Evolutionary conservation across 805 yeast genomes (phyloP).

Genomic region (Dipodascus albidus): DNA sequence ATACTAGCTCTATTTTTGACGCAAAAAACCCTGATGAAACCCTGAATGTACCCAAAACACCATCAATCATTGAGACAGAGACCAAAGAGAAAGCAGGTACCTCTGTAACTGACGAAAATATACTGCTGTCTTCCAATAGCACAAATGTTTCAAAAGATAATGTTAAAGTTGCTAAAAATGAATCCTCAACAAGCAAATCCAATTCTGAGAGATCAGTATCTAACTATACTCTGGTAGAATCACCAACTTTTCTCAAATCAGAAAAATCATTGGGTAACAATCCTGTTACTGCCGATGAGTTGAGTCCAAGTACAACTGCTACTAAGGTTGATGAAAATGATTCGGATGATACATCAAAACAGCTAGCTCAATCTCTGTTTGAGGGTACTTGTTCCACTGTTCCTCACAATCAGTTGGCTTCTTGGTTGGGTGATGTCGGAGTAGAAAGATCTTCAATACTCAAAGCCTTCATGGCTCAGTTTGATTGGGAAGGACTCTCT

Average conservation of each 20-base stretch:
- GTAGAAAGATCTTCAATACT: slow-evolving; percentile 12
- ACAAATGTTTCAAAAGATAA: no score
- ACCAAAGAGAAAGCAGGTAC: no score
- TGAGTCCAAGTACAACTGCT: not conserved
- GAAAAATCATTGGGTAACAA: no score
- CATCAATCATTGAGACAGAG: no score
- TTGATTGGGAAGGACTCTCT: slow-evolving; percentile 35
- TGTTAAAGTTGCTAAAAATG: no score
- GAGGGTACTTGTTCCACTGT: slow-evolving; percentile 11
- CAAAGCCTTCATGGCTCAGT: slow-evolving; percentile 22
- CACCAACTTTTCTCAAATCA: not conserved
- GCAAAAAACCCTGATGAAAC: no score
- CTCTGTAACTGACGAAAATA: no score
- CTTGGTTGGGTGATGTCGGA: slow-evolving; percentile 17
- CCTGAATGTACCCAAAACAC: no score
- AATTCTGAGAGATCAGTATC: not conserved
- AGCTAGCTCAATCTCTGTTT: slow-evolving; percentile 9
- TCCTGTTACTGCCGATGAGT: not conserved
- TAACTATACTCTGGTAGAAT: not conserved
- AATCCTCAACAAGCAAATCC: not conserved
- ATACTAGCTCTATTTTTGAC: no score
- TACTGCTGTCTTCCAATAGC: no score
- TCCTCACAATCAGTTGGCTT: slow-evolving; percentile 10
- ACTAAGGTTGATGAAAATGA: not conserved
- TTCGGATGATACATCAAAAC: not conserved